Evolutionary conservation across 148 eudicot species (phyloP), one percentile per base, ranked within the genome.

Genomic region (Silene uniflora): DNA sequence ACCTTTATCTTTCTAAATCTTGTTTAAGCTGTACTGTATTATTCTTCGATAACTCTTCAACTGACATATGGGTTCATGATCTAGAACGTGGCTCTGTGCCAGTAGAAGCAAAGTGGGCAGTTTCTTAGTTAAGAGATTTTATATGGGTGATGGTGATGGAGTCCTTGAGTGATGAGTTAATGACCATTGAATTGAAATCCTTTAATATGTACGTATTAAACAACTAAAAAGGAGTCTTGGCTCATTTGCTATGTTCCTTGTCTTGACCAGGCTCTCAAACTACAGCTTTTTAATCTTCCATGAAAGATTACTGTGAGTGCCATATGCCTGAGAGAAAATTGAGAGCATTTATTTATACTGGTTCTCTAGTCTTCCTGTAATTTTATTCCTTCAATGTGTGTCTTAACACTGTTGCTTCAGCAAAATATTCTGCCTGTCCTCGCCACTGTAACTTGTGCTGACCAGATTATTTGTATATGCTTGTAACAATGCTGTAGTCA

Each of bases 111-210:
- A 68, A 49, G 17, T 65, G 44, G 67, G 65, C 61, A 69, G 18
- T 17, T 56, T 47, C 24, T n/a, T 32, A 60, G 23, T 25, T 47
- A 17, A 22, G n/a, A 32, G 3, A 56, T 8, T 12, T 74, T 21
- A 14, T 42, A n/a, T 52, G 24, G 39, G 46, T 73, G 24, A 46
- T 54, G 60, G 70, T 22, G 10, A 60, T 60, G 23, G 6, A 61
- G 65, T 92, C 18, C 90, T 94, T 67, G 75, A 94, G 90, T 81
- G 92, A 94, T 96, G 98, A 65, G 10, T 27, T 27, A 22, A 17
- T 32, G 10, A 42, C 44, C 52, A 67, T 67, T n/a, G 16, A 16
- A 39, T 74, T 49, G n/a, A 27, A 16, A 49, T 49, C 17, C 25
- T 16, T 49, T 39, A 29, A 1, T 70, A 39, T 22, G 29, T 62